Conservation (phyloP, 2,329 filamentous ascomycete species). For the Trichoderma arundinaceum region DNA sequence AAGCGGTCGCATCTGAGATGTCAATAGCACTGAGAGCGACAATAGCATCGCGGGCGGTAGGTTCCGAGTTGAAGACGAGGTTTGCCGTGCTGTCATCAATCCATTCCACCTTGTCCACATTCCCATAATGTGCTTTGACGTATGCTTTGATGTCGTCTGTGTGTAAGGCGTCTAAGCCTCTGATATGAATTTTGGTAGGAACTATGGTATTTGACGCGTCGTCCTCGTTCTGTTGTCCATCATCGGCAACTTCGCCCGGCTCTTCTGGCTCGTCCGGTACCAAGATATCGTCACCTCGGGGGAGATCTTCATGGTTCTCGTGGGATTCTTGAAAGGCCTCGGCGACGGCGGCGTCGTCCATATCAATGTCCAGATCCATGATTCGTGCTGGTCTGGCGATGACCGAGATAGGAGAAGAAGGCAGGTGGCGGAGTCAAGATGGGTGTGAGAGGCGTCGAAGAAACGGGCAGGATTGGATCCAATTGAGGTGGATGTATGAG, state of each 20-base stretch:
- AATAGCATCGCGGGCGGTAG: slow-evolving; percentile 60
- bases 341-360: slow-evolving; percentile 64
- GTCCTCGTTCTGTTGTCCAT: slow-evolving; percentile 38
- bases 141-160: slow-evolving; percentile 81
- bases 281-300: slow-evolving; percentile 46
- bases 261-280: slow-evolving; percentile 48
- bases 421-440: background rate
- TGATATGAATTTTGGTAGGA: slow-evolving; percentile 75
- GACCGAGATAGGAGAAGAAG: background rate
- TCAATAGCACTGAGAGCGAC: slow-evolving; percentile 58
- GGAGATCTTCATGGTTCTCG: slow-evolving; percentile 39
- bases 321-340: slow-evolving; percentile 37
- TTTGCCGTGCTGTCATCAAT: slow-evolving; percentile 93
- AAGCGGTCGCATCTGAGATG: slow-evolving; percentile 58
- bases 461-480: slow-evolving; percentile 39
- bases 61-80: slow-evolving; percentile 70
- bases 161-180: slow-evolving; percentile 80
- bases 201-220: slow-evolving; percentile 41
- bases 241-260: slow-evolving; percentile 48
- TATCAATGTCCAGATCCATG: slow-evolving; percentile 75
- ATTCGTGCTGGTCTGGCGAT: slow-evolving; percentile 9
- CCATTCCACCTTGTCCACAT: slow-evolving; percentile 78
- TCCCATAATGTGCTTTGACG: slow-evolving; percentile 68
- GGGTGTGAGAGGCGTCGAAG: background rate
- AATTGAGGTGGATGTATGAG: background rate